A percentile compares a stretch with the other conserved stretches of the same genome.
Evolutionary conservation across 306 rosid species (phyloP).

Genomic region (Acacia melanoxylon): DNA sequence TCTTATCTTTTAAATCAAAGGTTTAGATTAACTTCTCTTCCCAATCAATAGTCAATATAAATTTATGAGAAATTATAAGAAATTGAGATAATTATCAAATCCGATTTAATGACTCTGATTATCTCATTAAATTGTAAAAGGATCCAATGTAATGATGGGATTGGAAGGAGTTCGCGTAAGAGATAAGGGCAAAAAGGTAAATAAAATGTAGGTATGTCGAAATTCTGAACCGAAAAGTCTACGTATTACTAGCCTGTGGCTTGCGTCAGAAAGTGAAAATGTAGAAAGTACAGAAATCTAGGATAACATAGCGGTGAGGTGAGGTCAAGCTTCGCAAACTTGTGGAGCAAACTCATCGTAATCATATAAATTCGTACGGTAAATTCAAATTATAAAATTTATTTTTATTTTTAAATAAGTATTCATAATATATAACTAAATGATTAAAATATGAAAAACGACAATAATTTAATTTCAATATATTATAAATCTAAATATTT

Average conservation of each 20-base stretch:
- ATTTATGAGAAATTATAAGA: no score
- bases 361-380: no score
- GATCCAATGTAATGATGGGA: not conserved
- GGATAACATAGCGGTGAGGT: slow-evolving; percentile 12
- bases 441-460: no score
- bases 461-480: no score
- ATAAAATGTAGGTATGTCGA: not conserved
- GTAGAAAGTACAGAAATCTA: slow-evolving; percentile 42
- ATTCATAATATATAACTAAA: no score
- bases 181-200: slow-evolving; percentile 22
- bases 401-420: no score
- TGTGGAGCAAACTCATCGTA: no score
- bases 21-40: no score
- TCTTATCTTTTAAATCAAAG: no score
- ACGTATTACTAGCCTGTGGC: slow-evolving; percentile 31
- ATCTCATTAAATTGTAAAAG: not conserved
- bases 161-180: not conserved
- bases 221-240: slow-evolving; percentile 32
- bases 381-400: no score
- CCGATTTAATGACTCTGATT: not conserved
- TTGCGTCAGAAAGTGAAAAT: slow-evolving; percentile 48
- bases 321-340: not conserved
- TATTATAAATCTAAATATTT: no score
- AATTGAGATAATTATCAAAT: not conserved
- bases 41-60: no score